Evolutionary conservation across 2,329 filamentous ascomycete genomes (phyloP).

Genomic region (Penicillium aurantiogriseum): DNA sequence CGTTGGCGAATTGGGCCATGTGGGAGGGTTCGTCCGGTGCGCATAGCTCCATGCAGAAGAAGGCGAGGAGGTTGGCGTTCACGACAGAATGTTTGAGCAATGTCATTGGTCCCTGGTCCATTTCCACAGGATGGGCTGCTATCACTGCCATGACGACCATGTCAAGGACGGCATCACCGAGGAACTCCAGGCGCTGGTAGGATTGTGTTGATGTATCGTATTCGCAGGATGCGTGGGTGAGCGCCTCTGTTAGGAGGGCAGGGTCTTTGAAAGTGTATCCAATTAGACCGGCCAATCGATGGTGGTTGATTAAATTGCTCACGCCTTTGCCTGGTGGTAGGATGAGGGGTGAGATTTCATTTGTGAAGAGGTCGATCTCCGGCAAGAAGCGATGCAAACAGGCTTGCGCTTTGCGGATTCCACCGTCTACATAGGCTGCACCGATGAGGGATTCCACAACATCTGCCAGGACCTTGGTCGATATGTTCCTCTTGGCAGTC

Average conservation of each 20-base stretch:
- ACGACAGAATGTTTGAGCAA: slow-evolving; percentile 71
- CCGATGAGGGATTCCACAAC: slow-evolving; percentile 84
- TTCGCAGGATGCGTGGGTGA: slow-evolving; percentile 71
- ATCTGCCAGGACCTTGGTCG: slow-evolving; percentile 81
- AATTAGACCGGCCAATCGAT: slow-evolving; percentile 39
- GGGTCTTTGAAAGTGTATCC: slow-evolving; percentile 71
- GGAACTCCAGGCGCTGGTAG: slow-evolving; percentile 78
- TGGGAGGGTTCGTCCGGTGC: slow-evolving; percentile 13
- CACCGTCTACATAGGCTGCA: slow-evolving; percentile 68
- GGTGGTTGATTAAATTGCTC: slow-evolving; percentile 17
- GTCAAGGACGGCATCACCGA: slow-evolving; percentile 85
- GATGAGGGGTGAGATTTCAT: slow-evolving; percentile 9
- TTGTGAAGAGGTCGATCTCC: slow-evolving; percentile 42
- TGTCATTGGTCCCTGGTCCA: slow-evolving; percentile 67
- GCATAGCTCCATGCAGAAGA: slow-evolving; percentile 62
- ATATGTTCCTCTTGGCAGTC: slow-evolving; percentile 47
- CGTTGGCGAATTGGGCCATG: slow-evolving; percentile 3
- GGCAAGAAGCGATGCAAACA: slow-evolving; percentile 68
- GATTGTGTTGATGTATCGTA: slow-evolving; percentile 52
- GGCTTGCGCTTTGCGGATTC: slow-evolving; percentile 59
- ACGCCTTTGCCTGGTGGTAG: not conserved
- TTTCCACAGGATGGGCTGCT: slow-evolving; percentile 31
- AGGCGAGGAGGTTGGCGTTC: slow-evolving; percentile 77
- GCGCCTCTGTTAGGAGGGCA: slow-evolving; percentile 69
- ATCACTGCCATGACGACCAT: slow-evolving; percentile 62